A percentile compares a stretch with the other conserved stretches of the same genome.
These are phyloP conservation scores for Pseudogymnoascus sp. DNA, from an alignment of 2,329 filamentous ascomycete genomes.

Conservation along the genomic window DNA sequence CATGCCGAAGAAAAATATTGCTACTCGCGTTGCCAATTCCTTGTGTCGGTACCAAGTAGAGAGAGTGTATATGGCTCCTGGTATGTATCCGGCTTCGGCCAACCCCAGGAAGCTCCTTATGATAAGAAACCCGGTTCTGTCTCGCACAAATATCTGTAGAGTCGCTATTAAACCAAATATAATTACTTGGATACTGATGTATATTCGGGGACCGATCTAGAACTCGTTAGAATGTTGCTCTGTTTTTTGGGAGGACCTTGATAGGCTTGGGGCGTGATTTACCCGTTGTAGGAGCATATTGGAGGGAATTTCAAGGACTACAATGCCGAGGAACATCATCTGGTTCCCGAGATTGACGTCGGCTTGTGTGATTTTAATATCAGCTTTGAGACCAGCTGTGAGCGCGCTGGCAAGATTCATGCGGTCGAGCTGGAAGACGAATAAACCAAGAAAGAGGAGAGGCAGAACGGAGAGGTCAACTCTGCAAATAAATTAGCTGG, in stretches of 20 bases:
- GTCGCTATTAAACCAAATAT: conserved; percentile 28
- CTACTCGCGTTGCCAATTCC: conserved; percentile 49
- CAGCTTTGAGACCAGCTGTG: conserved; percentile 25
- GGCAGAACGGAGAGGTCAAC: conserved; percentile 19
- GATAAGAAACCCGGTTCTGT: conserved; percentile 38
- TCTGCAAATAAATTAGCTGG: not conserved
- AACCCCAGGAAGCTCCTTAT: conserved; percentile 44
- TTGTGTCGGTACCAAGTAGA: conserved; percentile 56
- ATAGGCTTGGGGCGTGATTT: not conserved
- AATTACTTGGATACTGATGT: conserved; percentile 27
- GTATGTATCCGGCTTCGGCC: conserved; percentile 45
- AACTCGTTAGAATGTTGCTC: not conserved
- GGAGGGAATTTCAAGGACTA: conserved; percentile 27
- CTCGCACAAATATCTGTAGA: conserved; percentile 31
- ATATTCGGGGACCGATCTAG: conserved; percentile 24
- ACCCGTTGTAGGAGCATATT: conserved; percentile 26
- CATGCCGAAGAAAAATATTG: conserved; percentile 51
- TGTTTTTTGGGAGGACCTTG: not conserved
- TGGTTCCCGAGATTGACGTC: conserved; percentile 27
- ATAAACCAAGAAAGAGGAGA: conserved; percentile 26
- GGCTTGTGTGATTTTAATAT: conserved; percentile 23
- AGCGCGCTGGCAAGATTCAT: conserved; percentile 29
- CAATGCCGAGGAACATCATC: conserved; percentile 26
- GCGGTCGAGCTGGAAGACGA: conserved; percentile 28
- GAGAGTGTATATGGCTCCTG: conserved; percentile 48